Base-by-base conservation (phyloP, 345 rosid species). In the Gossypium herbaceum region DNA sequence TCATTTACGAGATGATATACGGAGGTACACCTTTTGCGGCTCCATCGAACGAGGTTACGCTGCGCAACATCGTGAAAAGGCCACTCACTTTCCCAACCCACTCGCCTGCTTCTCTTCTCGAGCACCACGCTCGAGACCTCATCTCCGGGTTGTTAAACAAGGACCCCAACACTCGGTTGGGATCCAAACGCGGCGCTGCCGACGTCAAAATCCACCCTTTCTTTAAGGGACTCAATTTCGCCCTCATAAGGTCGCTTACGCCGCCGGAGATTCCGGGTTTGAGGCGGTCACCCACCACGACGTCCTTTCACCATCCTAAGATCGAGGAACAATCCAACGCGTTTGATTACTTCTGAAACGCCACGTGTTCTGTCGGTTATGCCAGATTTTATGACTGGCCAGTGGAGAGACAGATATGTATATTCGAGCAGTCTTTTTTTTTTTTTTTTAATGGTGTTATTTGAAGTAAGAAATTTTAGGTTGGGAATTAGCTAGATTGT, bases 161-260 rank as follows among this genome's bases (percentile, higher is more conserved):
- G 75, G 95, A 94, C n/a, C 98, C 97, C 41, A 69, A 69, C 0
- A 76, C 41, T 45, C 81, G 98, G 17, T 85, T 92, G 70, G 98
- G 98, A 68, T 88, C 93, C 57, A 85, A 78, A 71, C 89, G 95
- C 3, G 98, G 98, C 3, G 83, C 98, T 1, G 91, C 97, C 20
- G 95, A 94, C 71, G 88, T 94, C 3, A 94, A 94, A 79, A 87
- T 81, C 5, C 98, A 94, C 70, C 90, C 94, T 16, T 92, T 92
- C 76, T 94, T 94, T 79, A 87, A 86, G 65, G 93, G 92, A 43
- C 79, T 94, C 0, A 94, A 94, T 60, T 92, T 92, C 24, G 95
- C 98, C 7, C 86, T 94, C 13, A 80, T 94, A 7, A 80, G 98
- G 58, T 86, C 97, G 22, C 19, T 87, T 2, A 79, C 85, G 7